These are phyloP conservation scores for Fagopyrum homotropicum DNA, from an alignment of 148 eudicot genomes.

Conservation along the genomic window DNA sequence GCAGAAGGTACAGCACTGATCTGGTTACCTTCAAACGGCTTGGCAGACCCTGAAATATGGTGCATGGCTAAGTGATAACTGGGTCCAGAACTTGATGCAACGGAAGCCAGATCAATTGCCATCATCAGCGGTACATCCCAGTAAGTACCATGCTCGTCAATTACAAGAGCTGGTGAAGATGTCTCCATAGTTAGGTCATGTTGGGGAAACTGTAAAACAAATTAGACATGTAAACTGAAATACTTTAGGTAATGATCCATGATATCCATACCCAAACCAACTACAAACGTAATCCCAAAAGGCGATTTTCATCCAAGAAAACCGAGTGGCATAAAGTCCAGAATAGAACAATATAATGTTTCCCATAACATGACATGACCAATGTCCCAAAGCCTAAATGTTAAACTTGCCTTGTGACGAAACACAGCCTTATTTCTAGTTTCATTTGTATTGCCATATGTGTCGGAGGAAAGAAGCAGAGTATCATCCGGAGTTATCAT, in stretches of 20 bases:
- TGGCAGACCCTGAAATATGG: conserved; percentile 50
- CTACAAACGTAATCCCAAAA: too few species aligned
- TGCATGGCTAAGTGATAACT: conserved; percentile 69
- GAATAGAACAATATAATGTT: too few species aligned
- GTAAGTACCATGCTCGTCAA: conserved; percentile 61
- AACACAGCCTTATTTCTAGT: conserved; percentile 71
- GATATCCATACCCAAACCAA: too few species aligned
- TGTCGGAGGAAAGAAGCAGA: conserved; percentile 44
- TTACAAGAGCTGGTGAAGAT: conserved; percentile 55
- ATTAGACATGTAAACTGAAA: neutral
- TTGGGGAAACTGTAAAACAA: conserved; percentile 55
- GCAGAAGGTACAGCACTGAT: conserved; percentile 25
- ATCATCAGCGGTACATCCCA: conserved; percentile 83
- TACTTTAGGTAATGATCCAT: too few species aligned
- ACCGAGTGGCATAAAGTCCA: too few species aligned
- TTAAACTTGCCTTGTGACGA: conserved; percentile 72
- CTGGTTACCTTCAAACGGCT: conserved; percentile 33
- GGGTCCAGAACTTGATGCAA: conserved; percentile 48
- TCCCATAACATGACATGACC: neutral
- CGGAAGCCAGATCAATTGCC: conserved; percentile 68
- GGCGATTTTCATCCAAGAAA: too few species aligned
- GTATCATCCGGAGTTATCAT: conserved; percentile 54
- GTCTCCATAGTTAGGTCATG: conserved; percentile 68
- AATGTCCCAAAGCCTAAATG: neutral
- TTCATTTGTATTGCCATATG: conserved; percentile 38